Evolutionary conservation across 768 basidiomycete genomes (phyloP).

Genomic region (Rhizopogon salebrosus): DNA sequence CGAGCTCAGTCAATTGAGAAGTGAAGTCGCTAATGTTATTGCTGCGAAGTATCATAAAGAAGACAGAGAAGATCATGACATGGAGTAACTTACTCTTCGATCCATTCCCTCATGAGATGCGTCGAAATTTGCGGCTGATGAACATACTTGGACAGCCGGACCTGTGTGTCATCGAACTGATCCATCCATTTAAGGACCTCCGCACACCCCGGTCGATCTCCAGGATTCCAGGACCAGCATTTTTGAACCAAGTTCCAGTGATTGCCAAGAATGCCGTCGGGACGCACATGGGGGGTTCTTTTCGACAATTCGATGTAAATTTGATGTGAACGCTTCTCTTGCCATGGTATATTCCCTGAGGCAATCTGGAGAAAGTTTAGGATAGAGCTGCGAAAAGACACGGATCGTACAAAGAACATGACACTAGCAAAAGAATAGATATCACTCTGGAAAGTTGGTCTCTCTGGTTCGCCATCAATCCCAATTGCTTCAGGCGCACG

Average conservation of each 20-base stretch:
- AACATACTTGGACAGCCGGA: too few relatives aligned
- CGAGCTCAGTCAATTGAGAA: too few relatives aligned
- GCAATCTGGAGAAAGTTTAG: background rate
- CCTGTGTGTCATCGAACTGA: too few relatives aligned
- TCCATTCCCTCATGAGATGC: too few relatives aligned
- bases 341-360: background rate
- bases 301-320: background rate
- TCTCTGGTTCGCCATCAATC: slow-evolving; percentile 15
- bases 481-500: slow-evolving; percentile 32
- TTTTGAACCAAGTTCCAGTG: background rate
- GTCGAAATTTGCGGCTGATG: too few relatives aligned
- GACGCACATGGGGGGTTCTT: background rate
- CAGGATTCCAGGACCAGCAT: too few relatives aligned
- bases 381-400: background rate
- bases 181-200: too few relatives aligned
- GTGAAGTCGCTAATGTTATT: too few relatives aligned
- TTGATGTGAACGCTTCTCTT: background rate
- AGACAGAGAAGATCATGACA: too few relatives aligned
- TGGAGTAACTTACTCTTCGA: too few relatives aligned
- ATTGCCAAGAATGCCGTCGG: background rate
- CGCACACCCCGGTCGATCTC: too few relatives aligned
- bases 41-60: too few relatives aligned
- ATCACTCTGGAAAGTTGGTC: slow-evolving; percentile 24
- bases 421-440: slow-evolving; percentile 33
- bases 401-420: slow-evolving; percentile 2